Base-by-base conservation (phyloP, 352 stramenopile species). In the Phytopythium boreale region DNA sequence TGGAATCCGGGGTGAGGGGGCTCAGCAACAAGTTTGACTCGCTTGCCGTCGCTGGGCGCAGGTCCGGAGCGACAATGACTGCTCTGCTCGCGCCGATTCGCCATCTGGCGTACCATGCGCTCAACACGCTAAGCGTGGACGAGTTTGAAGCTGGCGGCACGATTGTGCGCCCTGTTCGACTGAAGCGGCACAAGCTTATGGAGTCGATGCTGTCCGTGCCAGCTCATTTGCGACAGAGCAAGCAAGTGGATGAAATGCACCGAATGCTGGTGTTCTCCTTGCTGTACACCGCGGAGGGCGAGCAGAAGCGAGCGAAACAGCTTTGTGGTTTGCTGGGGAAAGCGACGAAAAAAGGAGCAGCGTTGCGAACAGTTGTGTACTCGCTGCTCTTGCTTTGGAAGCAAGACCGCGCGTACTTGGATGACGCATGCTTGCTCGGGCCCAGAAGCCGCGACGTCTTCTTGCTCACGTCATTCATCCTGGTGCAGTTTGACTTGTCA, bases 11-110 rank as follows among this genome's bases (percentile, higher is more conserved):
- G 39, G 51, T 63, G 2, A 64, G 71, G n/a, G 66, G 70, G 5
- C 59, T 95, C 19, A 87, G 68, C 64, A 75, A 82, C 36, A 74
- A 75, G 39, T 92, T 91, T 46, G 84, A 90, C 44, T 68, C 77
- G 0, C 60, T 94, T 37, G 39, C 67, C 1, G 59, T 77, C 4
- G 36, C 76, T 2, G 52, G 62, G 53, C 61, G 69, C 7, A 51
- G 68, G 12, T 59, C 71, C 37, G 71, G 66, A 5, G 79, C 76
- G 34, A 84, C 73, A 0, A 65, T 88, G 29, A 44, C 76, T 36
- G 62, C 64, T 19, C 29, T 93, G 2, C 64, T 88, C 27, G 64
- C 67, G 26, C 70, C 79, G 2, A 62, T 75, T 14, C 72, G 82
- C 8, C 41, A 65, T n/a, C 56, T 93, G 20, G 62, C 73, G 9